A percentile compares a stretch with the other conserved stretches of the same genome.
Conservation (phyloP, 2,329 filamentous ascomycete species). For the Penicillium decumbens region DNA sequence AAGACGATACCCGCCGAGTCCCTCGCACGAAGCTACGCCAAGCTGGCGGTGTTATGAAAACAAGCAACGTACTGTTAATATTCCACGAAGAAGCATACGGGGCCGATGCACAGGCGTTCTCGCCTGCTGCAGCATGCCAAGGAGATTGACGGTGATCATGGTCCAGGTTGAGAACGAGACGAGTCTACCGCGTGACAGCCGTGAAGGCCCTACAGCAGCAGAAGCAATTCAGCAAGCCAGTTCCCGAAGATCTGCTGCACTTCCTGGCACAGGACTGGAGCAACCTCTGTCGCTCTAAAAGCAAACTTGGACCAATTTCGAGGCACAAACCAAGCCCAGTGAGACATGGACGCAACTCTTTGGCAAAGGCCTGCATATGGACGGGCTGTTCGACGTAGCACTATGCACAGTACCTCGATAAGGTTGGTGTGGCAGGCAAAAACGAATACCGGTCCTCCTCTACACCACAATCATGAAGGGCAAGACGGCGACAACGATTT, state of each 20-base stretch:
- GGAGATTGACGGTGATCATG: conserved; percentile 49
- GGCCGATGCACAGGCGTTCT: conserved; percentile 41
- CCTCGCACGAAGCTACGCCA: conserved; percentile 16
- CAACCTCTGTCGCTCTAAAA: conserved; percentile 18
- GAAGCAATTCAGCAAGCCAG: conserved; percentile 38
- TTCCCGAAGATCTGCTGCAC: conserved; percentile 36
- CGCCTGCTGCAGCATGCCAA: conserved; percentile 40
- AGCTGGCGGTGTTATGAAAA: conserved; percentile 28
- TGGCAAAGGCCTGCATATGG: conserved; percentile 35
- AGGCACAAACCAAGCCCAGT: conserved; percentile 11
- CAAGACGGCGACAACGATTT: conserved; percentile 31
- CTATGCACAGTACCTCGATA: conserved; percentile 41
- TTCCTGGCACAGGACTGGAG: conserved; percentile 20
- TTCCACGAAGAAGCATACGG: conserved; percentile 36
- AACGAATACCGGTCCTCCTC: conserved; percentile 40
- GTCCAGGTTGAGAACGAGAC: conserved; percentile 57
- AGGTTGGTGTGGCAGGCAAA: conserved; percentile 42
- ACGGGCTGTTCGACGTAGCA: conserved; percentile 49
- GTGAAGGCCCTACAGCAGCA: conserved; percentile 44
- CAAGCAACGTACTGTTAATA: conserved; percentile 34
- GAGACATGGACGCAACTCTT: conserved; percentile 41
- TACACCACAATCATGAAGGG: conserved; percentile 43
- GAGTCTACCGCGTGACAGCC: conserved; percentile 50
- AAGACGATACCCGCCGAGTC: conserved; percentile 29
- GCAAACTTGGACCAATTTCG: conserved; percentile 27